phyloP scores from a whole-genome alignment of 148 eudicot species.

The Arctostaphylos glauca region DNA sequence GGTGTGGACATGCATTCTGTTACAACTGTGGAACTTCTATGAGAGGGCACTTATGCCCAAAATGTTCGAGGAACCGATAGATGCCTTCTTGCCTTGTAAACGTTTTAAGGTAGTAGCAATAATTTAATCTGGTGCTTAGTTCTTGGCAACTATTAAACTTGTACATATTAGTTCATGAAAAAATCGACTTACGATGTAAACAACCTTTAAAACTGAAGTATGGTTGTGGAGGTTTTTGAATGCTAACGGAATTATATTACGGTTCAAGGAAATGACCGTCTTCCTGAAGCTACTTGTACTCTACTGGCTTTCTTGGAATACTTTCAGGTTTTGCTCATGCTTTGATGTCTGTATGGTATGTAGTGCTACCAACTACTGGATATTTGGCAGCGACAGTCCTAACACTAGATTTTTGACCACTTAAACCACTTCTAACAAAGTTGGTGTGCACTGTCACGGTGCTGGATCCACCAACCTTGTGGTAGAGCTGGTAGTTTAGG shows the following conservation, averaged over 20 bases:
- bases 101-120: background rate
- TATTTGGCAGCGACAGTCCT: background rate
- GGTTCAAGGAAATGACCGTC: background rate
- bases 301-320: background rate
- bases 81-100: background rate
- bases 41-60: background rate
- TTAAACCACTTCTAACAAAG: background rate
- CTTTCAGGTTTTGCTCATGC: background rate
- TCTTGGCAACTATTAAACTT: background rate
- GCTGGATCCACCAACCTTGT: background rate
- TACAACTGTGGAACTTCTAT: background rate
- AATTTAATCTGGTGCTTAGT: background rate
- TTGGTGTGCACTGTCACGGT: background rate
- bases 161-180: background rate
- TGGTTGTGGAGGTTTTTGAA: background rate
- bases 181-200: background rate
- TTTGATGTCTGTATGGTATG: background rate
- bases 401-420: background rate
- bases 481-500: background rate
- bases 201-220: background rate
- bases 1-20: slow-evolving; percentile 58
- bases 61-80: background rate
- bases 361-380: background rate
- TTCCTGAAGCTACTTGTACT: background rate
- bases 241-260: background rate